Conservation (phyloP, 164 flowering plant genomes). For the Hamamelis virginiana region DNA sequence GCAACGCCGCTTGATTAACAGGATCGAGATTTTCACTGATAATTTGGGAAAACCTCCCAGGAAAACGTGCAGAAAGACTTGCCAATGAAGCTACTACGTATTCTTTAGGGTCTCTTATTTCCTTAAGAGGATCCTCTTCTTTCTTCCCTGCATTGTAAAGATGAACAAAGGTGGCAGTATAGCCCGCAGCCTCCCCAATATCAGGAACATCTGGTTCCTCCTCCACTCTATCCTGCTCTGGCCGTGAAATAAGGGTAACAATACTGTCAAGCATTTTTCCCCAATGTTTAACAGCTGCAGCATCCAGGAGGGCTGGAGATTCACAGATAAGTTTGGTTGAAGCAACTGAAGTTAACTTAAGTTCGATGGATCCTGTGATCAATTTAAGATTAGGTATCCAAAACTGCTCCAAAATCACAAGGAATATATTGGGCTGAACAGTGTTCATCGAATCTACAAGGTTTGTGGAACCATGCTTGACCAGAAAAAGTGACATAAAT, state of each 20-base stretch:
- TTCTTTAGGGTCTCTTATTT: constrained; percentile 74
- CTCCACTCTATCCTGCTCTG: constrained; percentile 78
- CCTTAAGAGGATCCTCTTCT: constrained; percentile 86
- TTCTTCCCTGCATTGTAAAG: constrained; percentile 88
- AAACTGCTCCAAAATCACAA: constrained; percentile 60
- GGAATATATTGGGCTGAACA: constrained; percentile 62
- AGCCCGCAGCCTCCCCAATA: constrained; percentile 69
- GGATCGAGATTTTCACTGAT: constrained; percentile 59
- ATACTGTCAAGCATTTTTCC: constrained; percentile 86
- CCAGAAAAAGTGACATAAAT: constrained; percentile 87
- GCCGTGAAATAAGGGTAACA: constrained; percentile 76
- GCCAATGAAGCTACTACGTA: constrained; percentile 68
- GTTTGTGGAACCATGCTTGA: constrained; percentile 66
- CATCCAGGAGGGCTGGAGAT: constrained; percentile 58
- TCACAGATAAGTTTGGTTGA: constrained; percentile 84
- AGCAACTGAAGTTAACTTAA: constrained; percentile 81
- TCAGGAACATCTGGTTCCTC: constrained; percentile 91
- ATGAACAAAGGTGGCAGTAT: constrained; percentile 69
- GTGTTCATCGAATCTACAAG: constrained; percentile 70
- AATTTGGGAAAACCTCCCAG: constrained; percentile 69
- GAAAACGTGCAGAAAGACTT: constrained; percentile 52
- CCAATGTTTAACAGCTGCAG: constrained; percentile 58
- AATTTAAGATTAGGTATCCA: constrained; percentile 89
- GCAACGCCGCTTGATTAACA: constrained; percentile 69
- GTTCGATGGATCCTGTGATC: constrained; percentile 71